phyloP scores from a whole-genome alignment of 108 stramenopile species.

The Discostella stelligeroides region DNA sequence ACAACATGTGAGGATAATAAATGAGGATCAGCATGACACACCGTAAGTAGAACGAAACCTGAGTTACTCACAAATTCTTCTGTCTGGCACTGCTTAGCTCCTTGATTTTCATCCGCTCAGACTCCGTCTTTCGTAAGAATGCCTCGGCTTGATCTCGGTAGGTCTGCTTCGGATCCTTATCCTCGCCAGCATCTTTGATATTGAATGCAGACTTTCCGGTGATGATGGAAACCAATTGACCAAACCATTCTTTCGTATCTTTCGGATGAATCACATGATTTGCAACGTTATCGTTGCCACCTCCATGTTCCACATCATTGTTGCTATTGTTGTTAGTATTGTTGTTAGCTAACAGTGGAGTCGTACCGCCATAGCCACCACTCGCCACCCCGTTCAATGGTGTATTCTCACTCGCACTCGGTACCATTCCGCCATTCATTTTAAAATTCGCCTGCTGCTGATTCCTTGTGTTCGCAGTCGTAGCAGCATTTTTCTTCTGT shows the following conservation, averaged over 20 bases:
- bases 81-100: conserved; percentile 21
- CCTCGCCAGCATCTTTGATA: not conserved
- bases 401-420: not conserved
- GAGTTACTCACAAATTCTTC: conserved; percentile 21
- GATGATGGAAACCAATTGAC: conserved; percentile 13
- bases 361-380: not conserved
- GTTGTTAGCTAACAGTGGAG: conserved; percentile 7
- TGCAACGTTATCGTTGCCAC: not conserved
- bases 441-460: no score
- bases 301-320: not conserved
- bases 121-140: conserved; percentile 31
- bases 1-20: not conserved
- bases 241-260: conserved; percentile 13
- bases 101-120: conserved; percentile 28
- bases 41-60: no score
- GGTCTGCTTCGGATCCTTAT: conserved; percentile 17
- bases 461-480: conserved; percentile 5
- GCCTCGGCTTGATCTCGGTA: conserved; percentile 35
- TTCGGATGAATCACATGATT: not conserved
- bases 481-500: not conserved
- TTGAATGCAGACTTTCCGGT: not conserved
- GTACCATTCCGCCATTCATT: no score
- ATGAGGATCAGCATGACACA: no score
- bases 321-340: no score
- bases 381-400: not conserved